A percentile compares a stretch with the other conserved stretches of the same genome.
Conservation (phyloP, 495 filamentous ascomycete genomes). For the Neurospora africana region DNA sequence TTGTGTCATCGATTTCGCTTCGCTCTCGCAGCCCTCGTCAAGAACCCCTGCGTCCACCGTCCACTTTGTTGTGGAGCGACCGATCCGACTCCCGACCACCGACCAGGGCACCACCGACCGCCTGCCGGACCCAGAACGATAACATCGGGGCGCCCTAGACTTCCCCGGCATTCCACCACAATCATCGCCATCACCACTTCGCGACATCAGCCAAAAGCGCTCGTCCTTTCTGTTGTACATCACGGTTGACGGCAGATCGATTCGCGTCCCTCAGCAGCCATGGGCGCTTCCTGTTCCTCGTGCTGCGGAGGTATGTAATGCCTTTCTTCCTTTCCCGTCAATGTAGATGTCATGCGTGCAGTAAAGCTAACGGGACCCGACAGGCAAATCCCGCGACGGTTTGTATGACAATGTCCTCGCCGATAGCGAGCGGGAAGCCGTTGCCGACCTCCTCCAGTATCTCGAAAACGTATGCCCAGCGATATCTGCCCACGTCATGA, state of each 20-base stretch:
- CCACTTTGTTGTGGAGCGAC: background rate
- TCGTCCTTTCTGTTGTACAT: conserved; percentile 1
- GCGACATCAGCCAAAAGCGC: conserved; percentile 6
- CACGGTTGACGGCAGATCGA: background rate
- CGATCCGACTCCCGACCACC: background rate
- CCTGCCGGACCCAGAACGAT: background rate
- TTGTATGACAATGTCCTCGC: conserved; percentile 91
- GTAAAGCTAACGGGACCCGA: conserved; percentile 5
- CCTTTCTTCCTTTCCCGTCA: background rate
- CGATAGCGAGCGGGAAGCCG: conserved; percentile 93
- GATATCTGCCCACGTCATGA: background rate
- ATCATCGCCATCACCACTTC: conserved; percentile 4
- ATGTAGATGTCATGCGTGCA: background rate
- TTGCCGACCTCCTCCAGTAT: conserved; percentile 88
- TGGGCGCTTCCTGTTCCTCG: conserved; percentile 31
- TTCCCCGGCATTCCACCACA: conserved; percentile 11
- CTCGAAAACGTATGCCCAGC: conserved; percentile 72
- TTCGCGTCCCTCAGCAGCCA: conserved; percentile 17
- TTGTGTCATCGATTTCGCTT: background rate
- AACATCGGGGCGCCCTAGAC: background rate
- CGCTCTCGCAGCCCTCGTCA: background rate
- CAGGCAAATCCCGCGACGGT: conserved; percentile 82
- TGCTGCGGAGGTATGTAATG: conserved; percentile 29
- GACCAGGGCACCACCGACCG: background rate
- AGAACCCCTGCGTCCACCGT: background rate